phyloP scores from a whole-genome alignment of 2,329 filamentous ascomycete genomes.

The Talaromyces sp. region DNA sequence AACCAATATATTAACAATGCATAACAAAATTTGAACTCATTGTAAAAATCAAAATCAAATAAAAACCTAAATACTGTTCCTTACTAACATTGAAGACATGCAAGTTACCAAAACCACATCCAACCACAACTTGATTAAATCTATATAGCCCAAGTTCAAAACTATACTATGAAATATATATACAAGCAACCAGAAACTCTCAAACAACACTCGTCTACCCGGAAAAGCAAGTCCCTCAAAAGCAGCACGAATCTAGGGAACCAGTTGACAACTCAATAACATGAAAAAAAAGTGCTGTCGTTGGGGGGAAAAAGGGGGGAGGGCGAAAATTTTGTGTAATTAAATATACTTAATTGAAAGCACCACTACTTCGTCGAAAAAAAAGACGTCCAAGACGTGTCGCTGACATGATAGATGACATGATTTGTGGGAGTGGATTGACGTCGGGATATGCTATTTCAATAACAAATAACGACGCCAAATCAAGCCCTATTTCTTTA shows the following conservation, averaged over 20 bases:
- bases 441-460: neutral
- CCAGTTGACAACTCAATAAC: neutral
- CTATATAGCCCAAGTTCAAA: neutral
- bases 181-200: neutral
- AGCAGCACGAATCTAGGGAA: neutral
- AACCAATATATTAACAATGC: too few relatives aligned
- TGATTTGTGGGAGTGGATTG: neutral
- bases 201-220: neutral
- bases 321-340: neutral
- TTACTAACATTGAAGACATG: too few relatives aligned
- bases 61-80: too few relatives aligned
- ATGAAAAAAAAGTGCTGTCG: neutral
- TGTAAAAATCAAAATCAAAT: too few relatives aligned
- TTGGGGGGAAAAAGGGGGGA: neutral
- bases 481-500: neutral
- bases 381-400: neutral
- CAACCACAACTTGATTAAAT: neutral
- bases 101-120: too few relatives aligned
- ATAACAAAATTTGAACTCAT: too few relatives aligned
- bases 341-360: neutral
- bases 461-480: neutral
- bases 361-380: neutral
- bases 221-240: neutral
- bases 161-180: neutral
- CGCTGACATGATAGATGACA: conserved; percentile 1